Conservation (phyloP, 106 monocot species). For the Dendrobium catenatum region DNA sequence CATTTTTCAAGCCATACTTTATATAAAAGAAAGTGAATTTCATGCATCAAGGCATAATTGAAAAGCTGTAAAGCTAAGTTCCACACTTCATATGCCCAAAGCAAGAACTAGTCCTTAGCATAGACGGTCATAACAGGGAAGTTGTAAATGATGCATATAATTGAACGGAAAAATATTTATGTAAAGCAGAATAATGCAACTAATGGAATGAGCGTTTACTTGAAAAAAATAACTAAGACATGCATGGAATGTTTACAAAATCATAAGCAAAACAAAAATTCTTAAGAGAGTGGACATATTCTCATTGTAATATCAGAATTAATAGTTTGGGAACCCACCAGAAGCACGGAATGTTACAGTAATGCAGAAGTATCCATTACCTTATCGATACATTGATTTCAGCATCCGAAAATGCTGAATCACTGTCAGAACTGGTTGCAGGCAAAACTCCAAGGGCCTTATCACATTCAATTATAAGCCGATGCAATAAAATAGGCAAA, state of each 20-base stretch:
- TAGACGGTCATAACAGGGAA: not conserved
- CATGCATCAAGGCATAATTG: not conserved
- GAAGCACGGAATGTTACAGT: not conserved
- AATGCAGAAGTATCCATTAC: constrained; percentile 8
- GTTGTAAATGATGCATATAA: not conserved
- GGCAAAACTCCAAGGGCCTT: constrained; percentile 29
- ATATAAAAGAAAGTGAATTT: not conserved
- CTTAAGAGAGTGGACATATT: not conserved
- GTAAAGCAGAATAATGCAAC: not conserved
- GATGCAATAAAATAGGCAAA: constrained; percentile 45
- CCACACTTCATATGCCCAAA: not conserved
- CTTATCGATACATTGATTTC: constrained; percentile 31
- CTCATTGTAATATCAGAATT: not conserved
- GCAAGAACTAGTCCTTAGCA: not conserved
- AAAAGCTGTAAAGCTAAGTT: not conserved
- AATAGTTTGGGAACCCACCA: not conserved
- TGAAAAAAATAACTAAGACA: not conserved
- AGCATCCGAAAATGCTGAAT: constrained; percentile 40
- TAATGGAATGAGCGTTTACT: not conserved
- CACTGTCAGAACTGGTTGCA: constrained; percentile 45
- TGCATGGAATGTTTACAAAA: not conserved
- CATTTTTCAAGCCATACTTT: not conserved
- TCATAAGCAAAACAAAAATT: not conserved
- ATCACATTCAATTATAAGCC: constrained; percentile 46
- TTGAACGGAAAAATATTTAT: not conserved